These are phyloP conservation scores for Jamesozyma hellenica DNA, from an alignment of 805 yeast genomes.

Conservation along the genomic window DNA sequence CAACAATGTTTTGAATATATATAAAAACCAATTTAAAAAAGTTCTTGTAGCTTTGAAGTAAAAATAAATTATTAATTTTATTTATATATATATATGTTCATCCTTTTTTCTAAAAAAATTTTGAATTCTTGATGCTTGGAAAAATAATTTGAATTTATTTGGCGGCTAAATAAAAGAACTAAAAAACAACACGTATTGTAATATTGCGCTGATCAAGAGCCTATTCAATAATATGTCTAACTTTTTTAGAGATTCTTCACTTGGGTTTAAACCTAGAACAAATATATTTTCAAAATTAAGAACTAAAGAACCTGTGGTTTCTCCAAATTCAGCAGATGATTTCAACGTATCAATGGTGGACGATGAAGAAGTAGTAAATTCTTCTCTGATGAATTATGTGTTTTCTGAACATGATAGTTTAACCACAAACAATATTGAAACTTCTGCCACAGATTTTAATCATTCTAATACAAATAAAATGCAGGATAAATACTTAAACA, in stretches of 20 bases:
- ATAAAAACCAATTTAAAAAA: no score
- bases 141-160: not conserved
- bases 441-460: not conserved
- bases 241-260: slow-evolving; percentile 25
- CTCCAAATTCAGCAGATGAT: not conserved
- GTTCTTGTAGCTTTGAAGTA: no score
- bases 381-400: slow-evolving; percentile 15
- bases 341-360: slow-evolving; percentile 4
- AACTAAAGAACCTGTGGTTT: slow-evolving; percentile 12
- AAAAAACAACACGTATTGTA: no score
- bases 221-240: slow-evolving; percentile 18
- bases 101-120: no score
- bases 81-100: no score
- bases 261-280: slow-evolving; percentile 27
- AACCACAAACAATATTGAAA: not conserved
- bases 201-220: no score
- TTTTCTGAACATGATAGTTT: slow-evolving; percentile 5
- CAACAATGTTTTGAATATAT: no score
- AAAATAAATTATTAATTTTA: no score
- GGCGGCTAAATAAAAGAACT: no score
- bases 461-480: not conserved
- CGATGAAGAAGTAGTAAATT: slow-evolving; percentile 12
- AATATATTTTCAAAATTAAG: slow-evolving; percentile 26
- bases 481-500: not conserved
- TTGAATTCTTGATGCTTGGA: no score